phyloP scores from a whole-genome alignment of 768 basidiomycete genomes.

The Dioszegia aurantiaca region DNA sequence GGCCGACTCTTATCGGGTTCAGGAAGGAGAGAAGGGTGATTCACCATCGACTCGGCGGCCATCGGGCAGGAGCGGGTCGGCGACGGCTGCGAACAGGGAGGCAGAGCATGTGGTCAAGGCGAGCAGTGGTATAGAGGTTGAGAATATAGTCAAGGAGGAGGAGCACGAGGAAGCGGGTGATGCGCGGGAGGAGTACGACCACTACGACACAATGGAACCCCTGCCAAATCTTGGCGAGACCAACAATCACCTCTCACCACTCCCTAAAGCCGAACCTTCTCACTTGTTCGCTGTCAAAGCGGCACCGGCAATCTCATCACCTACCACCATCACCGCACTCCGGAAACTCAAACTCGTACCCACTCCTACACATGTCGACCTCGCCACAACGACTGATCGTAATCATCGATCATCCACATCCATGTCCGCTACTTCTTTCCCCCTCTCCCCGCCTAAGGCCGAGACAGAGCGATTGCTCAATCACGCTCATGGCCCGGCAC shows the following conservation, averaged over 20 bases:
- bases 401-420: not conserved
- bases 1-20: conserved; percentile 16
- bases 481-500: conserved; percentile 7
- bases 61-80: not conserved
- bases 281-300: not conserved
- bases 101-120: not conserved
- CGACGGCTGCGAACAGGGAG: not conserved
- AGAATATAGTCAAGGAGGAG: not conserved
- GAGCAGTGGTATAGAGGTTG: not conserved
- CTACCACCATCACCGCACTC: conserved; percentile 14
- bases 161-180: too few species aligned
- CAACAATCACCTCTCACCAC: not conserved
- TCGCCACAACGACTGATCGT: not conserved
- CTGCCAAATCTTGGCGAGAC: too few species aligned
- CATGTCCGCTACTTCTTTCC: conserved; percentile 8
- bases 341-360: conserved; percentile 27
- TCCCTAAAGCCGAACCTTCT: conserved; percentile 1
- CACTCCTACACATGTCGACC: conserved; percentile 40
- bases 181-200: too few species aligned
- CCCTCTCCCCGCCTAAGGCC: conserved; percentile 34
- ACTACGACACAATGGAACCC: too few species aligned
- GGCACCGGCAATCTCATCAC: not conserved
- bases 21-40: not conserved
- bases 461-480: conserved; percentile 33
- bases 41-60: too few species aligned